These are phyloP conservation scores for Metschnikowia drakensbergensis DNA, from an alignment of 805 yeast genomes.

Conservation along the genomic window DNA sequence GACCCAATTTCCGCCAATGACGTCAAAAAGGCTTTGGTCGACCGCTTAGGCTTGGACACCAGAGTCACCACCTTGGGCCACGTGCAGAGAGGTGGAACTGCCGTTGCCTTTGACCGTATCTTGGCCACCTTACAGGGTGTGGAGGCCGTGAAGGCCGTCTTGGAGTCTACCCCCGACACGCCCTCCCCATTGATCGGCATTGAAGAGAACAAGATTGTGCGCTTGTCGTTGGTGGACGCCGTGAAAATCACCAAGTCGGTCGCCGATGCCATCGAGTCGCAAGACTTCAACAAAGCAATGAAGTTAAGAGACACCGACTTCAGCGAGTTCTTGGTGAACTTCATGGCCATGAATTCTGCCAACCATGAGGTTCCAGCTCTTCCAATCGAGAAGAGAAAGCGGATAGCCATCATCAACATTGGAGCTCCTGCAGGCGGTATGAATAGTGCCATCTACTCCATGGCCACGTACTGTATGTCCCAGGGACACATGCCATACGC, in stretches of 20 bases:
- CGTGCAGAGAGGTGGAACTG: slow-evolving; percentile 81
- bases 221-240: slow-evolving; percentile 68
- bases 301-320: slow-evolving; percentile 67
- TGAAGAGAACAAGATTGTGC: slow-evolving; percentile 64
- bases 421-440: slow-evolving; percentile 98
- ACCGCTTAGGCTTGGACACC: slow-evolving; percentile 63
- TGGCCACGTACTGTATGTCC: slow-evolving; percentile 81
- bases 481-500: slow-evolving; percentile 90
- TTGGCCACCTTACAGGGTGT: slow-evolving; percentile 79
- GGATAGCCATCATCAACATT: slow-evolving; percentile 81
- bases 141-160: slow-evolving; percentile 72
- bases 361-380: slow-evolving; percentile 40
- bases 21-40: slow-evolving; percentile 62
- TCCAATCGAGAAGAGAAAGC: slow-evolving; percentile 55
- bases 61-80: slow-evolving; percentile 76
- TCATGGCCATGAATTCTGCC: slow-evolving; percentile 47
- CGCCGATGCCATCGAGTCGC: slow-evolving; percentile 61
- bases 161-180: slow-evolving; percentile 63
- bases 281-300: slow-evolving; percentile 69
- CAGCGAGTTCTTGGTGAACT: slow-evolving; percentile 59
- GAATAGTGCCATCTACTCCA: slow-evolving; percentile 90
- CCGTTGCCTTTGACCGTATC: slow-evolving; percentile 69
- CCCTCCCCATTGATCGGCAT: slow-evolving; percentile 79
- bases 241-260: slow-evolving; percentile 68
- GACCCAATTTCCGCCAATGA: slow-evolving; percentile 63